A percentile compares a stretch with the other conserved stretches of the same genome.
These are phyloP conservation scores for Hypoxylon sp. DNA, from an alignment of 2,329 filamentous ascomycete genomes.

Conservation along the genomic window DNA sequence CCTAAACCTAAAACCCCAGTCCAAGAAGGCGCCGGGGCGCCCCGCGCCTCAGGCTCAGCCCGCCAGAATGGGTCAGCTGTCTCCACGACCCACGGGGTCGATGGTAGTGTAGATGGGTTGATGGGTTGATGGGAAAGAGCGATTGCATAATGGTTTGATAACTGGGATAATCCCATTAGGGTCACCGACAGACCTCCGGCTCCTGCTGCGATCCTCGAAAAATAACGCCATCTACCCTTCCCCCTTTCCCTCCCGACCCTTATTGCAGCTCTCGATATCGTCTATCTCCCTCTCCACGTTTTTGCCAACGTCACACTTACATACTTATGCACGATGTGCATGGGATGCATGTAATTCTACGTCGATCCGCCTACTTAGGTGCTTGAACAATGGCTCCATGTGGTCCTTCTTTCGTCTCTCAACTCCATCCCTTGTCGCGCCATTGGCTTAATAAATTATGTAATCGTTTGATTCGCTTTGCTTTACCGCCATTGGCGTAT, in stretches of 20 bases:
- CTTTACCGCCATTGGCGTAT: constrained; percentile 35
- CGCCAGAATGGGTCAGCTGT: constrained; percentile 32
- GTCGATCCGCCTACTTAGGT: constrained; percentile 40
- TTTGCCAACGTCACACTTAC: constrained; percentile 44
- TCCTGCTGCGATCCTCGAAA: constrained; percentile 18
- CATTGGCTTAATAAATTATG: constrained; percentile 28
- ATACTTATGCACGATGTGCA: constrained; percentile 44
- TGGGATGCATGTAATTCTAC: constrained; percentile 43
- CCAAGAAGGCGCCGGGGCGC: constrained; percentile 29
- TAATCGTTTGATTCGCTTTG: constrained; percentile 20
- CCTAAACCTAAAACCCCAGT: constrained; percentile 36
- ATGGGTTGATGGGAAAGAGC: neutral
- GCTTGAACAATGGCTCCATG: constrained; percentile 8
- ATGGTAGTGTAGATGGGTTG: neutral
- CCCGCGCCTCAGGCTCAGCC: constrained; percentile 34
- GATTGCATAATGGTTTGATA: constrained; percentile 3
- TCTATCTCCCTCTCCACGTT: constrained; percentile 45
- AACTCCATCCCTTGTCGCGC: constrained; percentile 11
- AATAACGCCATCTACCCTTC: constrained; percentile 15
- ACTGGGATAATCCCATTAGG: constrained; percentile 15
- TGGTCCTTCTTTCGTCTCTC: constrained; percentile 14
- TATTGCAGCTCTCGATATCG: constrained; percentile 41
- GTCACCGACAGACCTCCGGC: constrained; percentile 22
- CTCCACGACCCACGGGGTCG: neutral
- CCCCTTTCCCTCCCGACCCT: constrained; percentile 22